Base-by-base conservation (phyloP, 768 basidiomycete species). In the Lactifluus echinatus region DNA sequence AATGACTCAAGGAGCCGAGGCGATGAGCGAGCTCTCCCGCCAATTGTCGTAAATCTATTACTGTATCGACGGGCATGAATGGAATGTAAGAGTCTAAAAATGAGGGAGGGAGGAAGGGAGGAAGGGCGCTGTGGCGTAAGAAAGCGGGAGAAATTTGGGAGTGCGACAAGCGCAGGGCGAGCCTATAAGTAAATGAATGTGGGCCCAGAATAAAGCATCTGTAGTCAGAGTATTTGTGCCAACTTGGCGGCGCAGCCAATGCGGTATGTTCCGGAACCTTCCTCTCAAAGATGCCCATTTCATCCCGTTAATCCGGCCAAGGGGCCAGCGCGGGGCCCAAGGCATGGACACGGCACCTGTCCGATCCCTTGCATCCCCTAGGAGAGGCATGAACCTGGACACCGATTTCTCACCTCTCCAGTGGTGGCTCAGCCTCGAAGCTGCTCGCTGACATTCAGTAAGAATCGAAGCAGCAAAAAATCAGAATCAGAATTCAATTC, bases 191-290 rank as follows among this genome's bases (percentile, higher is more conserved):
- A 42, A 56, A 59, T 59, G 58, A 55, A 55, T 55, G 42, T 37
- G 47, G 57, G 40, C 42, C 52, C 46, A 50, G 46, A 59, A 49
- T 59, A 48, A 54, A 53, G 33, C 47, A 44, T 39, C 57, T 58
- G 52, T 50, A 54, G 52, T 59, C 29, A 55, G 53, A 50, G 42
- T 28, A 59, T 57, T 43, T 34, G 56, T 46, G 43, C 61, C 61
- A 56, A 49, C 54, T 31, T 24, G 59, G 23, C 59, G 61, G 61
- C 54, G 50, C 61, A 36, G 39, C 26, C 48, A 37, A 29, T 33
- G 33, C 50, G 61, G 61, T 62, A 56, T 55, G 50, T 63, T 63
- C 61, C 61, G 61, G 59, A 53, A 52, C 43, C 23, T 60, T 56
- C 59, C 46, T 37, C 55, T 42, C 40, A 42, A 8, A 4, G 21